Evolutionary conservation across 495 filamentous ascomycete genomes (phyloP), one percentile per base, ranked within the genome.

Genomic region (Neurospora sp.): DNA sequence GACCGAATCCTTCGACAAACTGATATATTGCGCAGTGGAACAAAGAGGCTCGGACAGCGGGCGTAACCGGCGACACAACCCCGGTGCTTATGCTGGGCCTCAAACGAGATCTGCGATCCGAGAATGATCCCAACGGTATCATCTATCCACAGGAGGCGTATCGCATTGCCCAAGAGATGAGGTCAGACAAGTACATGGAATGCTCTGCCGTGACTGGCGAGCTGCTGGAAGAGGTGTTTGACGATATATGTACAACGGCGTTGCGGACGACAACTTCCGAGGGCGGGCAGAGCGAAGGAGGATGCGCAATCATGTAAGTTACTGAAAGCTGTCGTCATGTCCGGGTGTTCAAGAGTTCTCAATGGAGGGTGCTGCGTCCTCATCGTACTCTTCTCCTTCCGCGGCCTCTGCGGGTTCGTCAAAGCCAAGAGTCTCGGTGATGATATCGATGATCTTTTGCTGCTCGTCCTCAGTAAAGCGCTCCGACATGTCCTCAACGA

Each of bases 181-280:
- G 92, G 68, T 93, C 90, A 79, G 94, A 97, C 86, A 87, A 89
- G 53, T 97, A 97, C 82, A 91, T 93, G 69, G 94, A 97, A 78
- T 97, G 94, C 80, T 96, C 93, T 18, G 93, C 94, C 40, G 80
- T 91, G 35, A 96, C 93, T n/a, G 94, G 94, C 4, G 93, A 97
- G 81, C 81, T 94, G 71, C 81, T 94, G 71, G 79, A 83, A 72
- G 87, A 92, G 79, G 89, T 88, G 0, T 92, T 92, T 76, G 91
- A 94, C 77, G 92, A 94, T 81, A 85, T 94, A n/a, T 91, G 90
- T 70, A 85, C 81, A 72, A 88, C 90, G n/a, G 92, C 91, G 4
- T 86, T 86, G 14, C 87, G 88, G 82, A 89, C 88, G 18, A 89
- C 82, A 1, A 89, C 80, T 45, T 47, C 70, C 4, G 79, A 78